Conservation (phyloP, 2,329 filamentous ascomycete species). For the Pseudogymnoascus sp. region DNA sequence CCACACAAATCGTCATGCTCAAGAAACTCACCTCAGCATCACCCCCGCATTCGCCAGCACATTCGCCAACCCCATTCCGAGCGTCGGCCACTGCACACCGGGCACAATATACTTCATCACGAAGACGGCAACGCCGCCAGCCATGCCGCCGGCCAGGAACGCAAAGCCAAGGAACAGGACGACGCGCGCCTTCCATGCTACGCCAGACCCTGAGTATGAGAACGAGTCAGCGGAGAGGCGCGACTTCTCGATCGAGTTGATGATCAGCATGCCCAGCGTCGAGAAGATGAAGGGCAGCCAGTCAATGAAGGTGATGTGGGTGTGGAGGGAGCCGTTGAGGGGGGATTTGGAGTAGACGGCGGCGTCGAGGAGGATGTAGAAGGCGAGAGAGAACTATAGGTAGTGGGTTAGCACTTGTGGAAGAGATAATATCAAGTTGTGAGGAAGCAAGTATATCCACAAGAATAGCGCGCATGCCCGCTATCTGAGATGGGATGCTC, state of each 20-base stretch:
- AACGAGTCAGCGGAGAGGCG: conserved; percentile 55
- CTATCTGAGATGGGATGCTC: conserved; percentile 11
- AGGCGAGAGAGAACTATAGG: conserved; percentile 56
- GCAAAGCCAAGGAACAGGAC: conserved; percentile 61
- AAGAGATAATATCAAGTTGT: not conserved
- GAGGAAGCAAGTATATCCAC: not conserved
- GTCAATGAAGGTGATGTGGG: conserved; percentile 59
- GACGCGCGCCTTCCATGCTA: conserved; percentile 60
- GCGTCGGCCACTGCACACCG: conserved; percentile 47
- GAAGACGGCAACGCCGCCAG: conserved; percentile 58
- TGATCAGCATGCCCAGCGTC: conserved; percentile 60
- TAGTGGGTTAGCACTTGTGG: not conserved
- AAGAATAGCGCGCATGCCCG: not conserved
- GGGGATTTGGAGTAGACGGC: conserved; percentile 57
- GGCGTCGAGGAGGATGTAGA: conserved; percentile 59
- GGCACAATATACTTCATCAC: conserved; percentile 56
- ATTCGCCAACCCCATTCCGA: conserved; percentile 58
- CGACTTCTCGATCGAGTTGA: conserved; percentile 61
- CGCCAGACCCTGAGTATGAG: conserved; percentile 51
- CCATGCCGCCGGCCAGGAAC: conserved; percentile 57
- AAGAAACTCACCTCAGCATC: conserved; percentile 44
- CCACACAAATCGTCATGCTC: not conserved
- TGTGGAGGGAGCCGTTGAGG: conserved; percentile 44
- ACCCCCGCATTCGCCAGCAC: conserved; percentile 57
- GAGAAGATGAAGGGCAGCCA: conserved; percentile 62